Evolutionary conservation across 441 rosid genomes (phyloP), one percentile per base, ranked within the genome.

Genomic region (Gossypium aridum): DNA sequence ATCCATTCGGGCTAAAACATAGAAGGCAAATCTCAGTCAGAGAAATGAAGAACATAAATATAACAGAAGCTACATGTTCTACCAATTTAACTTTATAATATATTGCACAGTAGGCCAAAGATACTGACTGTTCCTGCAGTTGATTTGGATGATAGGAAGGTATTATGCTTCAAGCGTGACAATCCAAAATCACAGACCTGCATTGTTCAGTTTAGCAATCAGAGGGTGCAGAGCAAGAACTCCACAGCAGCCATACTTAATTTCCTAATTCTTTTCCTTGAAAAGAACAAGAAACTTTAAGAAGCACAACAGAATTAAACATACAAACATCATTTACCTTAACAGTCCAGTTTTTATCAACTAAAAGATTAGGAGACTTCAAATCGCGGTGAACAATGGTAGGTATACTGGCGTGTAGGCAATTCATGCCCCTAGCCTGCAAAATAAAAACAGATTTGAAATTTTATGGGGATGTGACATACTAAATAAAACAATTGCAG

Each of bases 301-400:
- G 53, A 43, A 19, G 53, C 53, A 39, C 8, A 39, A 39, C 5
- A 39, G 13, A 5, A n/a, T 17, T 19, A 43, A 65, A 66, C 71
- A 13, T 47, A 22, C 37, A 47, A 66, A 47, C 20, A 16, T 9
- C 51, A 69, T 43, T 12, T 84, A 90, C 98, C 95, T 96, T 93
- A 74, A 96, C 98, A 79, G 85, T 96, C 99, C 99, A 96, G 85
- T 93, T 93, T 82, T 89, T 88, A 87, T 96, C 99, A 84, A 93
- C 98, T 83, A 96, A 83, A 79, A 96, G 98, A 83, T 96, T 96
- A 37, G 98, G 99, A 64, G 99, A 92, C 84, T 96, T 96, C 81
- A 96, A 77, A 90, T 96, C 99, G 45, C 99, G 89, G 75, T 96
- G 99, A 77, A 96, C 98, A 76, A 96, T 93, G 70, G 98, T 96